phyloP scores from a whole-genome alignment of 2,329 filamentous ascomycete species.

The Beauveria sp. region DNA sequence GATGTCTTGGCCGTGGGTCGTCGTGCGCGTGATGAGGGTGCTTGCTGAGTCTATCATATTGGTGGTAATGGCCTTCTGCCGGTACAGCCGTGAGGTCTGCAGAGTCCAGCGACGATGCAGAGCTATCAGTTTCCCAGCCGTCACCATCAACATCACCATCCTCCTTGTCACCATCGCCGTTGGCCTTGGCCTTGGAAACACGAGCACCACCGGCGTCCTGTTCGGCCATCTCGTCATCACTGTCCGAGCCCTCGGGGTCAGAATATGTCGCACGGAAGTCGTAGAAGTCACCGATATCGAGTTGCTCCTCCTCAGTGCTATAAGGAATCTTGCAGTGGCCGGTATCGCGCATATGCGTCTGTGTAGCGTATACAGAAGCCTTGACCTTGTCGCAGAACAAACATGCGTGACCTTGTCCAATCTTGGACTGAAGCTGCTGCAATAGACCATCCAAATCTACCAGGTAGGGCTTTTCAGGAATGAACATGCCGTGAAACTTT shows the following conservation, averaged over 20 bases:
- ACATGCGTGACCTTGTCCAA: constrained; percentile 75
- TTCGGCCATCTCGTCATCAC: constrained; percentile 40
- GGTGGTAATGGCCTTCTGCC: constrained; percentile 62
- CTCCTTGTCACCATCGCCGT: constrained; percentile 37
- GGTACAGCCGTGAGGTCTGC: constrained; percentile 75
- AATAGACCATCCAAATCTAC: constrained; percentile 77
- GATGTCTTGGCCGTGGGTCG: constrained; percentile 65
- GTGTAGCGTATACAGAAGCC: constrained; percentile 68
- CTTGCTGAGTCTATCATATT: constrained; percentile 64
- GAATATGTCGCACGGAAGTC: constrained; percentile 96
- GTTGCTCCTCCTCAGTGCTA: constrained; percentile 77
- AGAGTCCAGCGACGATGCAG: constrained; percentile 79
- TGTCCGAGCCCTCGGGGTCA: constrained; percentile 61
- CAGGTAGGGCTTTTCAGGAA: constrained; percentile 81
- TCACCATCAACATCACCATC: constrained; percentile 57
- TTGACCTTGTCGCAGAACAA: constrained; percentile 81
- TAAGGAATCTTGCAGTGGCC: constrained; percentile 97
- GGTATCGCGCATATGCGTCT: constrained; percentile 96
- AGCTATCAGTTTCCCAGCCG: constrained; percentile 93
- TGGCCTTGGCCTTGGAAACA: constrained; percentile 39
- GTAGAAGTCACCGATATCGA: constrained; percentile 93
- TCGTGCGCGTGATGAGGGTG: constrained; percentile 68
- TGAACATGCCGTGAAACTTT: constrained; percentile 88
- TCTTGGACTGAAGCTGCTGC: constrained; percentile 68
- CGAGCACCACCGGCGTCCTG: constrained; percentile 60